Conservation (phyloP, 768 basidiomycete genomes). For the Amanita jacksonii region DNA sequence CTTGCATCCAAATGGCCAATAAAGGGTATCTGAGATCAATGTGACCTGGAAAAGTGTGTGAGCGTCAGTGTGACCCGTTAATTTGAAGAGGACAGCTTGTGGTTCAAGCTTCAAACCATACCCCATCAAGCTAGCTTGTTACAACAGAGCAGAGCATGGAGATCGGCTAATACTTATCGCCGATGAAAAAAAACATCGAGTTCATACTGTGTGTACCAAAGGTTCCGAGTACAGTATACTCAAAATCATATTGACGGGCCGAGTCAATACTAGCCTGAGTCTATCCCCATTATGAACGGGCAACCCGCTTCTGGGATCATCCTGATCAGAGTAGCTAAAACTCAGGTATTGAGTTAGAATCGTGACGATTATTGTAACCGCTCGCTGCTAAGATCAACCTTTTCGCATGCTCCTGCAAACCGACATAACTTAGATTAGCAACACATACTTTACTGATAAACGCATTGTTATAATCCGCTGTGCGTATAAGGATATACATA, state of each 20-base stretch:
- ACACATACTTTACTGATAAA: too few species aligned
- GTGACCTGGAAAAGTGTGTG: conserved; percentile 2
- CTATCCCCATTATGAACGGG: conserved; percentile 5
- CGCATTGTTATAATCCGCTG: too few species aligned
- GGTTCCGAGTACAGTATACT: conserved; percentile 1
- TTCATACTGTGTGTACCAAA: neutral
- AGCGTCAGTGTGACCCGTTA: conserved; percentile 1
- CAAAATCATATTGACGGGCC: conserved; percentile 1
- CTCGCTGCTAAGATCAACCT: too few species aligned
- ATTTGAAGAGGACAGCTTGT: neutral
- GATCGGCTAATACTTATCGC: conserved; percentile 3
- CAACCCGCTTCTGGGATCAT: conserved; percentile 4
- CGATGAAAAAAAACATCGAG: neutral
- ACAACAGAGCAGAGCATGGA: conserved; percentile 2
- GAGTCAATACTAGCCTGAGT: conserved; percentile 1
- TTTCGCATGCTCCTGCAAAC: neutral
- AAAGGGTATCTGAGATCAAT: conserved; percentile 31
- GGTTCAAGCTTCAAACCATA: neutral
- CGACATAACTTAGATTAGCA: neutral
- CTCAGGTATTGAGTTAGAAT: conserved; percentile 2
- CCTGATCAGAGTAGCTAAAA: conserved; percentile 5
- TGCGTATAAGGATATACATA: too few species aligned
- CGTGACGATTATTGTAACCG: neutral
- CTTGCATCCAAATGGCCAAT: conserved; percentile 25
- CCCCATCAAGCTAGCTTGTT: conserved; percentile 5